Evolutionary conservation across 2,329 filamentous ascomycete species (phyloP).

Genomic region (Nemania sp.): DNA sequence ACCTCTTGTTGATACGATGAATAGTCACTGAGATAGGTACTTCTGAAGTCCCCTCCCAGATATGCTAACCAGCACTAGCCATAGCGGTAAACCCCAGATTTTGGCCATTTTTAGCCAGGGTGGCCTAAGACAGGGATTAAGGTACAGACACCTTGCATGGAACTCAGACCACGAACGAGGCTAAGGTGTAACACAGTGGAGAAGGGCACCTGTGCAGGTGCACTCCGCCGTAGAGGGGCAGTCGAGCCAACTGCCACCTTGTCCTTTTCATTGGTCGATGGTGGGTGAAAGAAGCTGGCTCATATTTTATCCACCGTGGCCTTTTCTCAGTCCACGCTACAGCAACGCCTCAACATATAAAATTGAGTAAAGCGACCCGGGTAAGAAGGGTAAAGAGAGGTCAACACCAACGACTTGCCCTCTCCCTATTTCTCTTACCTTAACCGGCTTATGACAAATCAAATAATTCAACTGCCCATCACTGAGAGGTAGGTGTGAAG

Average conservation of each 20-base stretch:
- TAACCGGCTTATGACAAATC: too few relatives aligned
- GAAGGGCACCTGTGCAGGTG: too few relatives aligned
- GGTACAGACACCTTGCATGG: slow-evolving; percentile 7
- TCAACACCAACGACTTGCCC: too few relatives aligned
- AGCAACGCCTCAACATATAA: not conserved
- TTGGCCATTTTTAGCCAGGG: not conserved
- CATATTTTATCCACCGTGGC: slow-evolving; percentile 48
- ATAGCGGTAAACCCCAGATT: slow-evolving; percentile 32
- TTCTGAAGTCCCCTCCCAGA: too few relatives aligned
- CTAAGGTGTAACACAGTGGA: too few relatives aligned
- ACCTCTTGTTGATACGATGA: too few relatives aligned
- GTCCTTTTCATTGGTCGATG: slow-evolving; percentile 20
- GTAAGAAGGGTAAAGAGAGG: too few relatives aligned
- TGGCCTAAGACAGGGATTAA: too few relatives aligned
- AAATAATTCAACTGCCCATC: slow-evolving; percentile 1
- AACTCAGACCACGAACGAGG: too few relatives aligned
- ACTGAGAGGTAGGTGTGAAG: not conserved
- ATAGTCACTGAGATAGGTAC: too few relatives aligned
- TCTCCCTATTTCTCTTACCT: too few relatives aligned
- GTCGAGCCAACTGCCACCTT: slow-evolving; percentile 19
- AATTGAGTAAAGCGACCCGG: too few relatives aligned
- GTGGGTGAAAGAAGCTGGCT: not conserved
- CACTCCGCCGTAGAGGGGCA: slow-evolving; percentile 21
- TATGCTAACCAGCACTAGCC: slow-evolving; percentile 25
- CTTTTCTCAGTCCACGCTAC: slow-evolving; percentile 43